Evolutionary conservation across 805 yeast genomes (phyloP), one percentile per base, ranked within the genome.

Genomic region (Ogataea populi-albae): DNA sequence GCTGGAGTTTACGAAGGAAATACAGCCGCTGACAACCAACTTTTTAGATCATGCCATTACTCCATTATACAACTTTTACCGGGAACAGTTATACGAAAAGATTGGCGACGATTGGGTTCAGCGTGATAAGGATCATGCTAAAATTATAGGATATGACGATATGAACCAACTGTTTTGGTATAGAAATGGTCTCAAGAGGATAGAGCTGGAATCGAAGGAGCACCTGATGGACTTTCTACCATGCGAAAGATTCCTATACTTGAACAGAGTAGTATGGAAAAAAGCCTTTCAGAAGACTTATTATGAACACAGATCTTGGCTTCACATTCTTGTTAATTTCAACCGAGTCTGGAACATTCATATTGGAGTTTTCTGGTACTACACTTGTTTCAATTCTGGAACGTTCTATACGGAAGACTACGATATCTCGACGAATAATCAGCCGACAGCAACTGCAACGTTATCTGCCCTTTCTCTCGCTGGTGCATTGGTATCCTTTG

Each of bases 121-220:
- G 14, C 63, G 66, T 8, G 81, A 77, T 41, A 73, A 68, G 37
- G 91, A 83, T 52, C 91, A 87, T 53, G 68, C 76, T 11, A 62
- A 73, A 18, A 75, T 76, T 4, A 79, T 87, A 40, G 96, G 96
- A 0, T 87, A 87, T 57, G 96, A 87, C 62, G 96, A 87, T 57
- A 79, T 87, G 57, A 87, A 87, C 54, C 96, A 87, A 52, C 64
- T 83, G 24, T 87, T 87, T 53, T 87, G 96, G 96, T 79, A 82
- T 48, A 69, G 77, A 3, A 72, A 77, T 42, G 87, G 93, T 0
- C 64, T 87, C 34, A 77, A 76, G 43, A 69, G 70, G 33, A 68
- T 87, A 14, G 60, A 62, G 2, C 54, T 82, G 21, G 50, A 59
- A 3, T 69, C 68, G 27, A 68, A 67, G 30, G 54, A 57, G 4